Evolutionary conservation across 176 grass and related monocot species (phyloP).

Genomic region (Poa annua): DNA sequence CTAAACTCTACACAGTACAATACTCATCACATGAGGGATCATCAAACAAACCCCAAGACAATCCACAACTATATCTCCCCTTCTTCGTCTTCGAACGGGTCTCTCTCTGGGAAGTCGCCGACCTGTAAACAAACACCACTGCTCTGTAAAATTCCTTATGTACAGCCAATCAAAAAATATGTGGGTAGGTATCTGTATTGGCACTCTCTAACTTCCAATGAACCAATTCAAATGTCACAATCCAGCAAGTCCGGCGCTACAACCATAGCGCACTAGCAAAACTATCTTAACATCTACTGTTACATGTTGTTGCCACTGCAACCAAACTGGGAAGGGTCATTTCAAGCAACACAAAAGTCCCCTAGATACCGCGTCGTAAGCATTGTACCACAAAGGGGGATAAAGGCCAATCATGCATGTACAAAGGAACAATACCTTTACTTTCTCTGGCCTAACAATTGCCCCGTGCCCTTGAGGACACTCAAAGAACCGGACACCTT

Average conservation of each 20-base stretch:
- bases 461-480: slow-evolving; percentile 86
- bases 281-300: neutral
- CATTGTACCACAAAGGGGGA: slow-evolving; percentile 5
- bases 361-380: neutral
- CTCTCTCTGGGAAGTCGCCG: slow-evolving; percentile 84
- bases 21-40: neutral
- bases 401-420: neutral
- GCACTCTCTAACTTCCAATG: neutral
- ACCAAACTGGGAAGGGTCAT: neutral
- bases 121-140: slow-evolving; percentile 48
- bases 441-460: slow-evolving; percentile 92
- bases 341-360: neutral
- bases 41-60: neutral
- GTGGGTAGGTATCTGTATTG: neutral
- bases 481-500: slow-evolving; percentile 74
- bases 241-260: neutral
- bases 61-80: slow-evolving; percentile 66
- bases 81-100: slow-evolving; percentile 94
- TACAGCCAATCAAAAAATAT: neutral
- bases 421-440: slow-evolving; percentile 63
- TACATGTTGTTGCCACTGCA: neutral
- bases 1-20: neutral
- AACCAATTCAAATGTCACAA: neutral
- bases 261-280: neutral
- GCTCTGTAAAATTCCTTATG: neutral